phyloP scores from a whole-genome alignment of 1,284 basidiomycete species.

The Pseudozyma tsukubaensis region DNA sequence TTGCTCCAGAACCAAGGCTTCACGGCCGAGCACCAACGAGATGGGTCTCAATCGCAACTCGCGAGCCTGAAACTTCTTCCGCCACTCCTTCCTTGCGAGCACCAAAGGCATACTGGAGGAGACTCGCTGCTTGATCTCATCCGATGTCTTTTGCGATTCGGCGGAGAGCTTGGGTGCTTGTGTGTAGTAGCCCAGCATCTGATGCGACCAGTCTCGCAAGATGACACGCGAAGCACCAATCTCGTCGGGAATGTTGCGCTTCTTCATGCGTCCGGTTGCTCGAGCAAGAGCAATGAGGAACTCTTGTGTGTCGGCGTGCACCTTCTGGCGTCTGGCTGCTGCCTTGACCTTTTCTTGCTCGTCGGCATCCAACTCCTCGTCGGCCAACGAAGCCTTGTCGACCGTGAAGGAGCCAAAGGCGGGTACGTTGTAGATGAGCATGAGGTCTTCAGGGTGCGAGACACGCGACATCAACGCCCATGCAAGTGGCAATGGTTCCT shows the following conservation, averaged over 20 bases:
- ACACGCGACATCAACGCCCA: conserved; percentile 57
- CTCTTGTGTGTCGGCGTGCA: conserved; percentile 60
- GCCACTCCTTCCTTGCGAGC: conserved; percentile 51
- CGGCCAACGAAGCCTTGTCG: conserved; percentile 41
- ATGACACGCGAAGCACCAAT: conserved; percentile 58
- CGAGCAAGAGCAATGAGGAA: conserved; percentile 64
- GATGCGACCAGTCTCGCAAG: conserved; percentile 65
- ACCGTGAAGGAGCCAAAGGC: conserved; percentile 62
- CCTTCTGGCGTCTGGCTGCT: conserved; percentile 51
- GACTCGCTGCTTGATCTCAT: conserved; percentile 36
- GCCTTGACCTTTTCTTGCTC: conserved; percentile 34
- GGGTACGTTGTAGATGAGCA: conserved; percentile 63
- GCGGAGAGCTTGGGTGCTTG: conserved; percentile 50
- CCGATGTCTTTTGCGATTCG: conserved; percentile 28
- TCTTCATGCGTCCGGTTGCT: conserved; percentile 57
- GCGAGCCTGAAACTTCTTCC: conserved; percentile 49
- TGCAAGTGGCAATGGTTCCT: conserved; percentile 61
- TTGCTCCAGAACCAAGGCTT: conserved; percentile 41
- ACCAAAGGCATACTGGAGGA: conserved; percentile 28
- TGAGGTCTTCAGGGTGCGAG: conserved; percentile 61
- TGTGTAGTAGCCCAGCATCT: conserved; percentile 61
- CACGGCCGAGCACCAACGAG: conserved; percentile 41
- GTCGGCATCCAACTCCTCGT: conserved; percentile 48
- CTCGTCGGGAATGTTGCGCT: conserved; percentile 59
- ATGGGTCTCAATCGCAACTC: conserved; percentile 57